phyloP scores from a whole-genome alignment of 192 early-diverging fungal species.

The Kappamyces sp. region DNA sequence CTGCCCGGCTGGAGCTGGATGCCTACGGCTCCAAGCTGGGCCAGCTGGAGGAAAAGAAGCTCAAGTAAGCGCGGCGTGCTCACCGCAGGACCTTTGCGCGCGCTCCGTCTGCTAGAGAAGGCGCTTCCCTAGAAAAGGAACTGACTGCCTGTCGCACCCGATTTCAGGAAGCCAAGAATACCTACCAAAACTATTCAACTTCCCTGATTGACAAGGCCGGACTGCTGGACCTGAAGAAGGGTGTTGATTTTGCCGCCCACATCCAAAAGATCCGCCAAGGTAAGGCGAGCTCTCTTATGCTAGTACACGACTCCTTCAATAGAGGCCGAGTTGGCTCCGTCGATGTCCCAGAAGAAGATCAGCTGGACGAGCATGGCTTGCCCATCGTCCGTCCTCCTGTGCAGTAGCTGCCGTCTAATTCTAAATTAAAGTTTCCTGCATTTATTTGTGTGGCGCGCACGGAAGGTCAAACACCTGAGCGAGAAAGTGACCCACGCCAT shows the following conservation, averaged over 20 bases:
- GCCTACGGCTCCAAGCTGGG: conserved; percentile 36
- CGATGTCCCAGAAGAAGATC: no score
- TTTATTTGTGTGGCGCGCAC: no score
- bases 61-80: conserved; percentile 12
- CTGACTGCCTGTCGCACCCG: conserved; percentile 32
- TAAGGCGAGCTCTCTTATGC: neutral
- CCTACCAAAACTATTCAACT: conserved; percentile 40
- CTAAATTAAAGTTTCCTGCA: no score
- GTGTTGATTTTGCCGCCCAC: conserved; percentile 39
- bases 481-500: no score
- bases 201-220: conserved; percentile 51
- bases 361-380: no score
- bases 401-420: no score
- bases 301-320: conserved; percentile 16
- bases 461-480: no score
- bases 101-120: conserved; percentile 17
- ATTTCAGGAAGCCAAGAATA: conserved; percentile 34
- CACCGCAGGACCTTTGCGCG: conserved; percentile 1
- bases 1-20: conserved; percentile 43
- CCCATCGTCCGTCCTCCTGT: no score
- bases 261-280: conserved; percentile 25
- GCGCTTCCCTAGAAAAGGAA: conserved; percentile 34
- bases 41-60: conserved; percentile 30
- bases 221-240: conserved; percentile 45
- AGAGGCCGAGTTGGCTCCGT: conserved; percentile 7